Evolutionary conservation across 352 stramenopile genomes (phyloP).

Genomic region (Globisporangium yorkense): DNA sequence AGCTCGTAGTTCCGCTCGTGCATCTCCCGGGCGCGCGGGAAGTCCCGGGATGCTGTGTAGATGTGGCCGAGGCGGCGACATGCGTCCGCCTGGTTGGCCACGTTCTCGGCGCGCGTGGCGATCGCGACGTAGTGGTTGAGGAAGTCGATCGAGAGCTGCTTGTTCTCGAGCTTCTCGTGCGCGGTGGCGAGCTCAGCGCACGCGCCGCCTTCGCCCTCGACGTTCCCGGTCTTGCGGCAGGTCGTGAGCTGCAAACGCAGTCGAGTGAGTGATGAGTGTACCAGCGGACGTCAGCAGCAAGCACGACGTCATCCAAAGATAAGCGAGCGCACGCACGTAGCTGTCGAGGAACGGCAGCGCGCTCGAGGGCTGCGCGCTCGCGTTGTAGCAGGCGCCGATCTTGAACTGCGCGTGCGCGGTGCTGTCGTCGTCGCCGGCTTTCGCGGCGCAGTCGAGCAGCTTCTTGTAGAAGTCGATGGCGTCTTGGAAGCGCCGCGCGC

Average conservation of each 20-base stretch:
- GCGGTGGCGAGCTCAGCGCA: constrained; percentile 86
- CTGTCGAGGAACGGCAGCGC: constrained; percentile 80
- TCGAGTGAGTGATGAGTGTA: too few species aligned
- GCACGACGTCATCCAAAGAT: not conserved
- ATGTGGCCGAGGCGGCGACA: constrained; percentile 84
- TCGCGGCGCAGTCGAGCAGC: constrained; percentile 56
- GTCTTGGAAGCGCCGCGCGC: constrained; percentile 24
- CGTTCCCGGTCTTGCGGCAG: constrained; percentile 43
- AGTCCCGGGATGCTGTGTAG: constrained; percentile 77
- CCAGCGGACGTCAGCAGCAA: not conserved
- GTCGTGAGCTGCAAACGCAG: constrained; percentile 29
- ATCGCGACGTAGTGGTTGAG: constrained; percentile 84
- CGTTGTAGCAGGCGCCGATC: constrained; percentile 74
- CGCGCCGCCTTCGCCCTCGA: constrained; percentile 76
- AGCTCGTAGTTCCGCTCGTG: constrained; percentile 90
- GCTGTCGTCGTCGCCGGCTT: constrained; percentile 56
- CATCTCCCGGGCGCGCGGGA: constrained; percentile 77
- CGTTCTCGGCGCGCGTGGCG: constrained; percentile 74
- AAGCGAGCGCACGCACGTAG: constrained; percentile 34
- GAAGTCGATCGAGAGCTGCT: constrained; percentile 82
- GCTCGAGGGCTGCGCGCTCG: constrained; percentile 46
- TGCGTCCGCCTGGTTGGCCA: constrained; percentile 81
- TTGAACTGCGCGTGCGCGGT: constrained; percentile 63
- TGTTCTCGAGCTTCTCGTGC: constrained; percentile 76
- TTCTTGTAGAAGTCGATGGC: constrained; percentile 78